phyloP scores from a whole-genome alignment of 306 rosid species.

The Clitoria ternatea region DNA sequence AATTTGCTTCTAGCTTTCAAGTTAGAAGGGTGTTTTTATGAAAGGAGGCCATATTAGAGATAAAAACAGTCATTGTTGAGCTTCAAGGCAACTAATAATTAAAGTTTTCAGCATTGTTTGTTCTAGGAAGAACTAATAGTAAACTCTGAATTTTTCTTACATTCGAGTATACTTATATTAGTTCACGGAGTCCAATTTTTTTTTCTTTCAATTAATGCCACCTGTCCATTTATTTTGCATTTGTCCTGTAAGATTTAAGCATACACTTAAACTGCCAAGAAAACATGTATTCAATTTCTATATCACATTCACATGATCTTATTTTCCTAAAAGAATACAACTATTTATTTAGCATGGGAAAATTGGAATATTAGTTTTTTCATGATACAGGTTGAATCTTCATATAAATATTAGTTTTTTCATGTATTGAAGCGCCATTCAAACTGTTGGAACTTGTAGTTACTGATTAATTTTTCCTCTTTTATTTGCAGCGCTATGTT shows the following conservation, averaged over 20 bases:
- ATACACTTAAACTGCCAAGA: not conserved
- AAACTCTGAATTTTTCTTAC: not conserved
- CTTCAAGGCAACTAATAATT: not conserved
- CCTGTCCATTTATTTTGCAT: not conserved
- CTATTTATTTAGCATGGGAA: not conserved
- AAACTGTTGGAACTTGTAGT: not conserved
- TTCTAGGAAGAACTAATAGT: not conserved
- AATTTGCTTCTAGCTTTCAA: not conserved
- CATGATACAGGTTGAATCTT: not conserved
- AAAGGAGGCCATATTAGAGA: not conserved
- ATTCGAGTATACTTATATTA: too few relatives aligned
- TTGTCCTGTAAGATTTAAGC: not conserved
- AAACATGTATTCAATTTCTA: not conserved
- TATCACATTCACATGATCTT: not conserved
- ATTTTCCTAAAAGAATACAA: not conserved
- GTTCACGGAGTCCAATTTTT: not conserved
- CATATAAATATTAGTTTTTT: not conserved
- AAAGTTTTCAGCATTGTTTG: not conserved
- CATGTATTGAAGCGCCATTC: not conserved
- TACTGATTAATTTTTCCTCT: not conserved
- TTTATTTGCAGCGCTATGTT: slow-evolving; percentile 74
- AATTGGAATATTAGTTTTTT: not conserved
- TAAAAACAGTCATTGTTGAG: not conserved
- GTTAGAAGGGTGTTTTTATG: not conserved
- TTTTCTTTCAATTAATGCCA: not conserved